A percentile compares a stretch with the other conserved stretches of the same genome.
These are phyloP conservation scores for Hyaloscypha variabilis DNA, from an alignment of 495 filamentous ascomycete genomes.

Conservation along the genomic window DNA sequence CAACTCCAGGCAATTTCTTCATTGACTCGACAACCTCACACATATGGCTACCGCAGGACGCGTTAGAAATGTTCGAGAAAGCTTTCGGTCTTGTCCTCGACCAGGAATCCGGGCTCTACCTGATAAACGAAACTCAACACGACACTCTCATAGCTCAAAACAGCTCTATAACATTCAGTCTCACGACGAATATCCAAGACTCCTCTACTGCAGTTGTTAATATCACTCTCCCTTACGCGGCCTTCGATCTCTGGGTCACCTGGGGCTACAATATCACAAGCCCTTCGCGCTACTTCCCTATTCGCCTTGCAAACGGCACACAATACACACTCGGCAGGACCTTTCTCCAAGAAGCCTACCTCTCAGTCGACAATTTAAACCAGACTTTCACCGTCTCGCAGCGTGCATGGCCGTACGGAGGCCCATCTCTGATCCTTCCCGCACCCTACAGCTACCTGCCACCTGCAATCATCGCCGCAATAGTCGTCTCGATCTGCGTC, in stretches of 20 bases:
- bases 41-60: conserved; percentile 55
- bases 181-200: conserved; percentile 20
- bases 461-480: not conserved
- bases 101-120: conserved; percentile 46
- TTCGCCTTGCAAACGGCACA: conserved; percentile 49
- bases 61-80: conserved; percentile 54
- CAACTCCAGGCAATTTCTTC: conserved; percentile 36
- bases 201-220: conserved; percentile 36
- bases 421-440: not conserved
- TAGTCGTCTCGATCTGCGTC: not conserved
- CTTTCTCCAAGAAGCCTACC: conserved; percentile 60
- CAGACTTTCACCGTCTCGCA: conserved; percentile 14
- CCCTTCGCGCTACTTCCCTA: conserved; percentile 51
- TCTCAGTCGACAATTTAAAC: conserved; percentile 13
- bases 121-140: conserved; percentile 51
- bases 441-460: too few species aligned
- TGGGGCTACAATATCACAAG: conserved; percentile 39
- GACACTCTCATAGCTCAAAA: conserved; percentile 43
- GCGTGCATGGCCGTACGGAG: not conserved
- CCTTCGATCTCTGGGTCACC: conserved; percentile 50
- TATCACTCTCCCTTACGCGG: conserved; percentile 54
- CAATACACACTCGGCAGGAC: conserved; percentile 58
- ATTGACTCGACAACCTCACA: conserved; percentile 58
- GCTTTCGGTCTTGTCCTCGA: conserved; percentile 55
- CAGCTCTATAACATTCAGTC: conserved; percentile 50